Evolutionary conservation across 2,329 filamentous ascomycete species (phyloP).

Genomic region (Aureobasidium sp.): DNA sequence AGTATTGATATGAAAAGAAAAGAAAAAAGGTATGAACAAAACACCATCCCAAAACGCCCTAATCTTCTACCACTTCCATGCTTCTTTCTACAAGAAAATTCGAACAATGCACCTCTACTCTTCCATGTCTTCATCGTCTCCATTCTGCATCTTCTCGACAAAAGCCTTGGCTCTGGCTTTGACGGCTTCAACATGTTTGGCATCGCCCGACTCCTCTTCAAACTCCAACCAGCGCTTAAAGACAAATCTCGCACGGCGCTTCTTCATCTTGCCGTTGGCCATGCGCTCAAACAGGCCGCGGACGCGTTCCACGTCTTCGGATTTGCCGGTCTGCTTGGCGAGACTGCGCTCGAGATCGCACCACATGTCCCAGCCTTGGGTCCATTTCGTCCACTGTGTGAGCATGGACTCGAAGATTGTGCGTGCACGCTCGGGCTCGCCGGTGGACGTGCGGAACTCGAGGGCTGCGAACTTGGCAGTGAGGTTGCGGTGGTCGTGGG

Average conservation of each 20-base stretch:
- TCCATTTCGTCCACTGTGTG: slow-evolving; percentile 76
- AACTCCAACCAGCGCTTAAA: slow-evolving; percentile 90
- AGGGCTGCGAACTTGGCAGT: slow-evolving; percentile 85
- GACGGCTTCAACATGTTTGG: slow-evolving; percentile 63
- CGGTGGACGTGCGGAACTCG: slow-evolving; percentile 70
- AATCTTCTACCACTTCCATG: too few relatives aligned
- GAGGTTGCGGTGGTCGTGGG: slow-evolving; percentile 62
- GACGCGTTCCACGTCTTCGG: slow-evolving; percentile 55
- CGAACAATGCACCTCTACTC: not conserved
- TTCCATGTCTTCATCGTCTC: slow-evolving; percentile 23
- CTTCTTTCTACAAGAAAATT: too few relatives aligned
- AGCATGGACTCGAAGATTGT: slow-evolving; percentile 91
- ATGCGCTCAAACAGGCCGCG: slow-evolving; percentile 69
- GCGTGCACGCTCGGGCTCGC: slow-evolving; percentile 82
- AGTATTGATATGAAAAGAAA: too few relatives aligned
- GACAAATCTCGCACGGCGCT: slow-evolving; percentile 74
- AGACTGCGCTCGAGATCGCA: slow-evolving; percentile 67
- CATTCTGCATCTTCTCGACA: slow-evolving; percentile 45
- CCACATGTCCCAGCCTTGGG: slow-evolving; percentile 89
- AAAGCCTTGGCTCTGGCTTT: slow-evolving; percentile 65
- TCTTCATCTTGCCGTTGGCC: slow-evolving; percentile 59
- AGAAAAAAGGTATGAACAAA: too few relatives aligned
- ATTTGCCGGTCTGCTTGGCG: slow-evolving; percentile 40
- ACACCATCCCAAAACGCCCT: too few relatives aligned
- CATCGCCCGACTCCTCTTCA: slow-evolving; percentile 65